A percentile compares a stretch with the other conserved stretches of the same genome.
These are phyloP conservation scores for Cladosporium sp. DNA, from an alignment of 2,329 filamentous ascomycete genomes.

Conservation along the genomic window DNA sequence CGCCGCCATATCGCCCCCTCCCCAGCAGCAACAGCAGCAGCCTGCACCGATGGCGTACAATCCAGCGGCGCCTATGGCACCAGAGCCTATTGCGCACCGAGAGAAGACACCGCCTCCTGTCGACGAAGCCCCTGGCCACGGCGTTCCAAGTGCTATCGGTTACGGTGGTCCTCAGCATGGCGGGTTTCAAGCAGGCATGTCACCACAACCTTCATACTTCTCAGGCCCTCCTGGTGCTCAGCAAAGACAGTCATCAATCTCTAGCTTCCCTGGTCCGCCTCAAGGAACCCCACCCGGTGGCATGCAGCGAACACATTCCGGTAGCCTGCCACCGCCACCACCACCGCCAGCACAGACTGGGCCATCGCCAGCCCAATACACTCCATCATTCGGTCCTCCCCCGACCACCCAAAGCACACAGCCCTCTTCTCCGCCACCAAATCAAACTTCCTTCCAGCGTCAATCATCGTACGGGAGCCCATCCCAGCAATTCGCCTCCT, in stretches of 20 bases:
- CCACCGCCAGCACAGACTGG: conserved; percentile 14
- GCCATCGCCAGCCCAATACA: conserved; percentile 20
- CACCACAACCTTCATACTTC: conserved; percentile 33
- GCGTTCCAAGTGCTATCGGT: conserved; percentile 35
- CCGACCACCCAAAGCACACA: conserved; percentile 6
- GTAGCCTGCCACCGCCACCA: conserved; percentile 23
- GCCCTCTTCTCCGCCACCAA: conserved; percentile 22
- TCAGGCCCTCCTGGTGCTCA: conserved; percentile 11
- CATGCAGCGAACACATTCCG: conserved; percentile 15
- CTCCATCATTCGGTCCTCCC: conserved; percentile 17
- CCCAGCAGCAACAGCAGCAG: conserved; percentile 31
- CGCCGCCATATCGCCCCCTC: conserved; percentile 19
- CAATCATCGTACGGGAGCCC: conserved; percentile 22
- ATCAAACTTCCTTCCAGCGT: conserved; percentile 31
- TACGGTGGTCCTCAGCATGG: conserved; percentile 31
- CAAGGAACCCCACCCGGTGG: conserved; percentile 15
- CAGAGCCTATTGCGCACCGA: conserved; percentile 66
- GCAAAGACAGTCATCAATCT: conserved; percentile 14
- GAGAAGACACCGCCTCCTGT: conserved; percentile 77
- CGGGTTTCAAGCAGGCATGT: conserved; percentile 17
- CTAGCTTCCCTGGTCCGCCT: conserved; percentile 21
- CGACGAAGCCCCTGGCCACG: conserved; percentile 54
- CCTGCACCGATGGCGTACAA: conserved; percentile 66
- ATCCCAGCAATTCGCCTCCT: conserved; percentile 20
- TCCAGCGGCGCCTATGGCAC: conserved; percentile 70